Evolutionary conservation across 1,284 basidiomycete species (phyloP).

Genomic region (Heterobasidion parviporum): DNA sequence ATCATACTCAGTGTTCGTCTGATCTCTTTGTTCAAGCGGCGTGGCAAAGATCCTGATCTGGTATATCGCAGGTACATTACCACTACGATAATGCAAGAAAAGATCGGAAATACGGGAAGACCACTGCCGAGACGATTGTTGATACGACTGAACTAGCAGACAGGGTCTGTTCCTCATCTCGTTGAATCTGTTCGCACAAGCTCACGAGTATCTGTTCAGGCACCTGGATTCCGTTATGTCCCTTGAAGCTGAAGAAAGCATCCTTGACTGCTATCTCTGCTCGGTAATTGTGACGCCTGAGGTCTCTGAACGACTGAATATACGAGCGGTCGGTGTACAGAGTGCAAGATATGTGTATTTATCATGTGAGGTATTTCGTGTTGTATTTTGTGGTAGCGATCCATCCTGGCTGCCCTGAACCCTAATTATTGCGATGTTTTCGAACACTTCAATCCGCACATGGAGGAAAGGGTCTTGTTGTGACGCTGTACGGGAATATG

Average conservation of each 20-base stretch:
- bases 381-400: too few relatives aligned
- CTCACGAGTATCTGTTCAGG: slow-evolving; percentile 7
- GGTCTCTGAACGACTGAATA: too few relatives aligned
- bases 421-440: too few relatives aligned
- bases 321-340: too few relatives aligned
- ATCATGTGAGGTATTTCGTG: too few relatives aligned
- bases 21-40: not conserved
- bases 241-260: slow-evolving; percentile 6
- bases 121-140: slow-evolving; percentile 38
- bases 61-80: slow-evolving; percentile 43
- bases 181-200: not conserved
- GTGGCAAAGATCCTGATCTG: not conserved
- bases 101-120: slow-evolving; percentile 47
- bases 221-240: slow-evolving; percentile 17
- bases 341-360: too few relatives aligned
- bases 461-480: too few relatives aligned
- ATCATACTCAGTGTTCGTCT: slow-evolving; percentile 43
- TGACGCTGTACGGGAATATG: too few relatives aligned
- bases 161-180: slow-evolving; percentile 12
- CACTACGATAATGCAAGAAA: slow-evolving; percentile 51
- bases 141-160: slow-evolving; percentile 64
- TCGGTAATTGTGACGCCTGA: too few relatives aligned
- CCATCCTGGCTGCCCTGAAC: too few relatives aligned
- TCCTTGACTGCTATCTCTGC: too few relatives aligned
- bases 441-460: too few relatives aligned